Evolutionary conservation across 352 stramenopile species (phyloP).

Genomic region (Pythium plurisporium): DNA sequence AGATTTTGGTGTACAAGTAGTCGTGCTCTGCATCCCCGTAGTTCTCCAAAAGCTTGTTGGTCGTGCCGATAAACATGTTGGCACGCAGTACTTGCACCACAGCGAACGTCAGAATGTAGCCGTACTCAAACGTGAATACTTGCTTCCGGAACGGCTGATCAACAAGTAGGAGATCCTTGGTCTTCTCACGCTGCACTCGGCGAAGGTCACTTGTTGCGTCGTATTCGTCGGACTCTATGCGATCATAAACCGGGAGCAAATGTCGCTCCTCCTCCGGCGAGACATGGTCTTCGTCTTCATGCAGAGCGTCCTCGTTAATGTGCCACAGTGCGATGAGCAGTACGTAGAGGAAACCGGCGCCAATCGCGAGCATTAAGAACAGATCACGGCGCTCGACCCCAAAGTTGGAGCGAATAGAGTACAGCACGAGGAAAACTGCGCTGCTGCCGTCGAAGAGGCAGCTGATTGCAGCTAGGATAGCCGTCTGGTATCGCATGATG

Average conservation of each 20-base stretch:
- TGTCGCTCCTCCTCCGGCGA: slow-evolving; percentile 25
- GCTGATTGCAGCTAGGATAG: slow-evolving; percentile 42
- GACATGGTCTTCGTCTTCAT: slow-evolving; percentile 10
- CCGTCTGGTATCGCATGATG: slow-evolving; percentile 35
- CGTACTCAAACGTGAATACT: slow-evolving; percentile 76
- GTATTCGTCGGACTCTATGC: slow-evolving; percentile 25
- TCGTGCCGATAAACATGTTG: slow-evolving; percentile 82
- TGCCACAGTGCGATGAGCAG: slow-evolving; percentile 71
- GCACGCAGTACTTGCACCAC: slow-evolving; percentile 70
- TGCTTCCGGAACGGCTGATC: slow-evolving; percentile 59
- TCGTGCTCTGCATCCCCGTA: slow-evolving; percentile 63
- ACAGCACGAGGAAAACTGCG: slow-evolving; percentile 35
- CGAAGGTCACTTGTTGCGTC: slow-evolving; percentile 12
- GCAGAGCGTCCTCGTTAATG: slow-evolving; percentile 58
- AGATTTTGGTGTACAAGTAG: slow-evolving; percentile 83
- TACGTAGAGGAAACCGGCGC: slow-evolving; percentile 48
- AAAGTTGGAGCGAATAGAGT: slow-evolving; percentile 28
- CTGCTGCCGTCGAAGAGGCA: slow-evolving; percentile 45
- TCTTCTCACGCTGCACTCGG: neutral
- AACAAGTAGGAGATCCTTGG: slow-evolving; percentile 37
- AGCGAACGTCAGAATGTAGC: slow-evolving; percentile 67
- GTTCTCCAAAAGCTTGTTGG: slow-evolving; percentile 81
- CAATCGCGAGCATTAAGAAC: slow-evolving; percentile 37
- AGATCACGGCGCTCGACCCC: slow-evolving; percentile 21
- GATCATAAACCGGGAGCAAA: slow-evolving; percentile 26